These are phyloP conservation scores for Circinella umbellata DNA, from an alignment of 371 early-diverging fungal species.

Conservation along the genomic window DNA sequence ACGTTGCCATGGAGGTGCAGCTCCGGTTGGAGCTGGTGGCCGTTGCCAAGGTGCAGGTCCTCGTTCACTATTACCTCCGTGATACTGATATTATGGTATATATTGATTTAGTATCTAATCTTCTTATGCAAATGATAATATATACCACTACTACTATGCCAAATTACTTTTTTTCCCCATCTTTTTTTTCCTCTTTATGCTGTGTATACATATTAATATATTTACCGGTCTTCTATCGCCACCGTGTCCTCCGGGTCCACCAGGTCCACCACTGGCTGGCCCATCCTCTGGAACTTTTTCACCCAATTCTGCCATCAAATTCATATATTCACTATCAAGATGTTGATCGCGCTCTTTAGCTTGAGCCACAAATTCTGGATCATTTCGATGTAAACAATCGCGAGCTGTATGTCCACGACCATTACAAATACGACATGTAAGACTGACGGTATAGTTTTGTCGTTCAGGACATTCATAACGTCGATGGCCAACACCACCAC, in stretches of 20 bases:
- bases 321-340: slow-evolving; percentile 87
- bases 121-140: slow-evolving; percentile 15
- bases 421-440: slow-evolving; percentile 90
- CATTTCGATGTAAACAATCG: slow-evolving; percentile 81
- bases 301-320: slow-evolving; percentile 89
- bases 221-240: slow-evolving; percentile 38
- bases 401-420: slow-evolving; percentile 93
- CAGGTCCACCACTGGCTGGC: not conserved
- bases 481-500: slow-evolving; percentile 92
- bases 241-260: slow-evolving; percentile 14
- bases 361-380: slow-evolving; percentile 72
- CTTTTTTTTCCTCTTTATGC: not conserved
- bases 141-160: not conserved
- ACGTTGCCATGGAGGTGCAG: slow-evolving; percentile 47
- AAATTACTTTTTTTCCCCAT: not conserved
- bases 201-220: not conserved
- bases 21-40: slow-evolving; percentile 27
- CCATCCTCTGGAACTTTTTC: slow-evolving; percentile 57
- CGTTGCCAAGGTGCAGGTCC: slow-evolving; percentile 63
- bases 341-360: slow-evolving; percentile 81
- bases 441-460: slow-evolving; percentile 82
- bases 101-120: no score
- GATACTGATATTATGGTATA: slow-evolving; percentile 11
- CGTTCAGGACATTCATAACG: slow-evolving; percentile 92
- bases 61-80: slow-evolving; percentile 10